Evolutionary conservation across 495 filamentous ascomycete species (phyloP).

Genomic region (Aspergillus incahuasiensis): DNA sequence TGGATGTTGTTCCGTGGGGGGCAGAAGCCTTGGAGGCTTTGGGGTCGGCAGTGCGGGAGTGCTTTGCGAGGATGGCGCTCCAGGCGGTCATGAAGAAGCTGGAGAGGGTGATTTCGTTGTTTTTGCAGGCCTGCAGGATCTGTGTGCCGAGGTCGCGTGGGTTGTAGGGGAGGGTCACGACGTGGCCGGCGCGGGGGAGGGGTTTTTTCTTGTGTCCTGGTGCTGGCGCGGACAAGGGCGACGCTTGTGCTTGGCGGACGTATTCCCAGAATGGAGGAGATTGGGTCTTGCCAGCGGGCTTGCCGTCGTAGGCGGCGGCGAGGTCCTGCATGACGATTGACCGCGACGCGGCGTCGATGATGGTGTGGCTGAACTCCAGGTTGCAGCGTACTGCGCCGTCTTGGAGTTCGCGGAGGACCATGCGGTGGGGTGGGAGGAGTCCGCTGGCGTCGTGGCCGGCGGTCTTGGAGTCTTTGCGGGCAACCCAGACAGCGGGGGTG

Average conservation of each 20-base stretch:
- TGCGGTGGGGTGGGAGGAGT: not conserved
- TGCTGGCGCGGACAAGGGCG: not conserved
- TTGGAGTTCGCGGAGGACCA: not conserved
- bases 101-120: constrained; percentile 5
- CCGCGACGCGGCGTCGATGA: constrained; percentile 6
- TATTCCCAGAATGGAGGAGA: constrained; percentile 3
- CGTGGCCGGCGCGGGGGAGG: not conserved
- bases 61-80: not conserved
- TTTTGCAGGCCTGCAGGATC: not conserved
- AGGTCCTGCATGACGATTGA: constrained; percentile 7
- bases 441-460: not conserved
- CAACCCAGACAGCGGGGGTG: too few relatives aligned
- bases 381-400: not conserved
- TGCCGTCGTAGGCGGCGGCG: constrained; percentile 2
- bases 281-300: not conserved
- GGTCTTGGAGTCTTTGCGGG: not conserved
- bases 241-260: not conserved
- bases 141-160: not conserved
- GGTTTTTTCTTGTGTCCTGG: not conserved
- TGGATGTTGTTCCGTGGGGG: too few relatives aligned
- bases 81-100: constrained; percentile 10
- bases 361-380: constrained; percentile 3
- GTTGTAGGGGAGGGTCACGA: not conserved
- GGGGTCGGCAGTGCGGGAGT: not conserved
- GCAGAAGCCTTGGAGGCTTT: too few relatives aligned